Evolutionary conservation across 225 moss, liverwort and hornwort genomes (phyloP).

Genomic region (Straminergon stramineum): DNA sequence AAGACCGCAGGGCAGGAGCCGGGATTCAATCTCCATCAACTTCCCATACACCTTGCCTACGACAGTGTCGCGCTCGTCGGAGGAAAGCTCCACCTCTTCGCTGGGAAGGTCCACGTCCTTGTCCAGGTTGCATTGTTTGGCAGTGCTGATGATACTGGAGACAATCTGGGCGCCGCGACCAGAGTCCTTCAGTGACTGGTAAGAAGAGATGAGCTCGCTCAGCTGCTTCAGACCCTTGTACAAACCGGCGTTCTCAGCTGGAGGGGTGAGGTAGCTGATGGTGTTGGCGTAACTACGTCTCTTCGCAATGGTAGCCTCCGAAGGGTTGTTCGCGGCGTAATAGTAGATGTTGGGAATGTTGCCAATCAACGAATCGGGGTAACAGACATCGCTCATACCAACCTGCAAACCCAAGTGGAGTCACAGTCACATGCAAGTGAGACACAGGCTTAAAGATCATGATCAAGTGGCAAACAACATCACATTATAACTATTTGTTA

Average conservation of each 20-base stretch:
- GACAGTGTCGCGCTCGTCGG: slow-evolving; percentile 72
- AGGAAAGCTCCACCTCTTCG: slow-evolving; percentile 55
- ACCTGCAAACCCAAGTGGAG: slow-evolving; percentile 21
- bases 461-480: background rate
- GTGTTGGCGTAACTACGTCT: slow-evolving; percentile 97
- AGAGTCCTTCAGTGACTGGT: slow-evolving; percentile 85
- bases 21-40: slow-evolving; percentile 96
- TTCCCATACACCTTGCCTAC: slow-evolving; percentile 96
- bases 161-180: slow-evolving; percentile 95
- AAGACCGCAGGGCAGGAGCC: slow-evolving; percentile 82
- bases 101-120: slow-evolving; percentile 77
- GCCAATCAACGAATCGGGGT: slow-evolving; percentile 82
- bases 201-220: slow-evolving; percentile 92
- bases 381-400: slow-evolving; percentile 97
- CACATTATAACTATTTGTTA: background rate
- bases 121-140: slow-evolving; percentile 93
- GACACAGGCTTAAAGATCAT: background rate
- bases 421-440: background rate
- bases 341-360: slow-evolving; percentile 99
- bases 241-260: slow-evolving; percentile 92
- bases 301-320: slow-evolving; percentile 96
- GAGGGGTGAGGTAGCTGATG: slow-evolving; percentile 97
- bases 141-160: slow-evolving; percentile 87
- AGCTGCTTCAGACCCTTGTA: slow-evolving; percentile 98
- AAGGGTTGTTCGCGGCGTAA: slow-evolving; percentile 97